Evolutionary conservation across 2,329 filamentous ascomycete species (phyloP).

Genomic region (Mycosphaerella arachidis): DNA sequence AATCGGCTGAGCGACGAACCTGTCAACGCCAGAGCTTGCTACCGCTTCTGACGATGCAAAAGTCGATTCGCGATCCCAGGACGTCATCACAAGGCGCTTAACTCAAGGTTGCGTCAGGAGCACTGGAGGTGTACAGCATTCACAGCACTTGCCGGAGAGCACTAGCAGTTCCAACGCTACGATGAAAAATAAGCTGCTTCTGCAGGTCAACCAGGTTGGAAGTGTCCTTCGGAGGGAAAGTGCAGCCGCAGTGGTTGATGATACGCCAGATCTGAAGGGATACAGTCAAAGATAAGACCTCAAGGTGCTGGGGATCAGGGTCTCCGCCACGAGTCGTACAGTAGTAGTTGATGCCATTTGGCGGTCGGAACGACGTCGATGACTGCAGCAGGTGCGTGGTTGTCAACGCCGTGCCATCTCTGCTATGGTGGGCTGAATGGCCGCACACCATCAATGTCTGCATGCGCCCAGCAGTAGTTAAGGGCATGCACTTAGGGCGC

Average conservation of each 20-base stretch:
- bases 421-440: background rate
- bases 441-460: background rate
- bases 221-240: background rate
- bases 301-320: background rate
- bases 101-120: too few species aligned
- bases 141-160: too few species aligned
- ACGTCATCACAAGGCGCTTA: too few species aligned
- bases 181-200: background rate
- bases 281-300: background rate
- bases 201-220: background rate
- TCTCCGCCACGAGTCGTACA: background rate
- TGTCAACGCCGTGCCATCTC: too few species aligned
- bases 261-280: background rate
- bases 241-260: background rate
- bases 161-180: background rate
- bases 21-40: too few species aligned
- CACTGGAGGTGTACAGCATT: background rate
- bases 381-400: background rate
- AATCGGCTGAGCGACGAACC: too few species aligned
- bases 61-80: too few species aligned
- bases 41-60: too few species aligned
- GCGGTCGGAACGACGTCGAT: background rate
- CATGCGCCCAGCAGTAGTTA: background rate
- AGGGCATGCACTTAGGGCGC: background rate
- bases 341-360: background rate